Evolutionary conservation across 352 stramenopile species (phyloP).

Genomic region (Phytophthora quininea): DNA sequence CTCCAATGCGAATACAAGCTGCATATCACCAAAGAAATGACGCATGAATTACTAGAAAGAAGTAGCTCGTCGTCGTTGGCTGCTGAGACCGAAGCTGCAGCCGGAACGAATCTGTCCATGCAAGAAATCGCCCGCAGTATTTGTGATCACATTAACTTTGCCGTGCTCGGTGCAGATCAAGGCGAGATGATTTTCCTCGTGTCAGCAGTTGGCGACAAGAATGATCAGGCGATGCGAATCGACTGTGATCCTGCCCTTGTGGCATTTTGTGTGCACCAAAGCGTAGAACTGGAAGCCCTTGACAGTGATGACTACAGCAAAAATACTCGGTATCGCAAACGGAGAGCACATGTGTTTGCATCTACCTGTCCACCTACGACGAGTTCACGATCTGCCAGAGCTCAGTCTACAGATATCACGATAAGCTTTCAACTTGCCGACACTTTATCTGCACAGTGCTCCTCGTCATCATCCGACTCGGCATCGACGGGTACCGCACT

Average conservation of each 20-base stretch:
- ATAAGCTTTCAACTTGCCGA: conserved; percentile 47
- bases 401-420: conserved; percentile 7
- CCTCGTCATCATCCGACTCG: conserved; percentile 1
- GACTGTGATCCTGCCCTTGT: conserved; percentile 26
- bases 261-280: conserved; percentile 52
- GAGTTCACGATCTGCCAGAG: conserved; percentile 2
- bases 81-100: conserved; percentile 60
- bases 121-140: conserved; percentile 67
- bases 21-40: conserved; percentile 66
- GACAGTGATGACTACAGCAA: conserved; percentile 1
- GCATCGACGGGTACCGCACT: neutral
- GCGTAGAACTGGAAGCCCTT: conserved; percentile 24
- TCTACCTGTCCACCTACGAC: conserved; percentile 31
- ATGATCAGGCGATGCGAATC: conserved; percentile 32
- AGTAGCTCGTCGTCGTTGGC: conserved; percentile 60
- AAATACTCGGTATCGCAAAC: conserved; percentile 18
- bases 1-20: conserved; percentile 55
- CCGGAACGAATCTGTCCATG: conserved; percentile 76
- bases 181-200: conserved; percentile 65
- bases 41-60: conserved; percentile 61
- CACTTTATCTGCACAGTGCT: conserved; percentile 10
- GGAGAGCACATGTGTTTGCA: conserved; percentile 43
- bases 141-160: conserved; percentile 65
- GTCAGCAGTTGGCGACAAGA: conserved; percentile 23
- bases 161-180: conserved; percentile 34